Base-by-base conservation (phyloP, 2,329 filamentous ascomycete genomes). In the Ceratocystis alfenasii region DNA sequence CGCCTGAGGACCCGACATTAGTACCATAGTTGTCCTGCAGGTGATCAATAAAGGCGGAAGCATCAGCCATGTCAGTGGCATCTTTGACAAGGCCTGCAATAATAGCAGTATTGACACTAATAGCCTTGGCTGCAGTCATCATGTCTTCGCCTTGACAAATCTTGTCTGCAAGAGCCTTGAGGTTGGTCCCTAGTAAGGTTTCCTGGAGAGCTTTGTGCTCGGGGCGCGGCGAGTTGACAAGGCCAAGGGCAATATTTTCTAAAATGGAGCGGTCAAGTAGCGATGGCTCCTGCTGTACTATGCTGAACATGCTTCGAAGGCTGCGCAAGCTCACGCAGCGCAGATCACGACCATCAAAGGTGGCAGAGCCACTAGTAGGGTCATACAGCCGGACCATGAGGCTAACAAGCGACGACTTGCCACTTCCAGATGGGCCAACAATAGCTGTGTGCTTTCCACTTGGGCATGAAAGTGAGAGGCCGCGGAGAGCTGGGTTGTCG, bases 31-130 rank as follows among this genome's bases (percentile, higher is more conserved):
- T 83, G 50, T 80, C 74, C 61, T 85, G 79, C 1, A 83, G 78
- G 1, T 73, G 74, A 55, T 77, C 74, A 69, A 84, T 84, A 71
- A 85, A 87, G 12, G 71, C 71, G 63, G 78, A 75, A 0, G 82
- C 85, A 72, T 87, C 84, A 0, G 86, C 85, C 33, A 86, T 76
- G 12, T 74, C 75, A 1, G 83, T 80, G 22, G 85, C 81, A 17
- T 79, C 71, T 70, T 77, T 74, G 1, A 82, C 78, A 30, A 81
- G 73, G 30, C 71, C 72, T 36, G 84, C 74, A n/a, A 87, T 80
- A 65, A 84, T 79, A 5, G 76, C 72, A 33, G 80, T 74, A 8
- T 77, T 74, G 1, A 76, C 67, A 0, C 80, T 77, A 8, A 78
- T 75, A 2, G 72, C 71, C 71, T 75, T 74, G 2, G 80, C 78